Evolutionary conservation across 2,329 filamentous ascomycete species (phyloP), one percentile per base, ranked within the genome.

Genomic region (Ilyonectria mors-panacis): DNA sequence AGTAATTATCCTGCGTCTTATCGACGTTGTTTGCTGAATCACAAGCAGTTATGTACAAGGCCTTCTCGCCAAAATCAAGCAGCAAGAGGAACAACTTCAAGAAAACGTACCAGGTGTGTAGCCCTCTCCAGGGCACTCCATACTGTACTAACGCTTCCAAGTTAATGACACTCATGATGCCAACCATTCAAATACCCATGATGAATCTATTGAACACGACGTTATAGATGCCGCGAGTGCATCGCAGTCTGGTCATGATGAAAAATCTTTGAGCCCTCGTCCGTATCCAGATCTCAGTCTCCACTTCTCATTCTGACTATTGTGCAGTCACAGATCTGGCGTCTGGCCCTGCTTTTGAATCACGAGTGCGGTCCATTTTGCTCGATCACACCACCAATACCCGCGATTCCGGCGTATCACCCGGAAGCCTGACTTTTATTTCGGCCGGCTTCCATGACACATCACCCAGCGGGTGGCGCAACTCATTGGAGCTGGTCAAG

Each of bases 361-460:
- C 69, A 10, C 66, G 72, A 3, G 72, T 73, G 1, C 57, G 68
- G 51, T 70, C 73, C 4, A 71, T 75, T 26, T 56, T 75, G 10
- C 67, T 69, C 15, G 51, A 71, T n/a, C 70, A 70, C 44, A 69
- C 67, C 28, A 63, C 62, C 35, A 66, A 59, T 37, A 63, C 21
- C 15, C 50, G 45, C 4, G 45, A 56, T 23, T 54, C 58, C 15
- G 45, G 61, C 7, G 33, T 59, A 15, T 60, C 71, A 17, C 57
- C 74, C 72, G 80, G 67, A 77, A 78, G 63, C 79, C 80, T 72
- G 8, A 59, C 59, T 2, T 42, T 60, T 75, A 77, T 63, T 77
- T 79, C 67, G 63, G 80, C 21, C 75, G 72, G 26, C 4, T n/a
- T 64, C 57, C 76, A 79, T 9, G 59, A 67, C 23, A 17, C 28